Evolutionary conservation across 805 yeast species (phyloP).

Genomic region (Starmerella apis): DNA sequence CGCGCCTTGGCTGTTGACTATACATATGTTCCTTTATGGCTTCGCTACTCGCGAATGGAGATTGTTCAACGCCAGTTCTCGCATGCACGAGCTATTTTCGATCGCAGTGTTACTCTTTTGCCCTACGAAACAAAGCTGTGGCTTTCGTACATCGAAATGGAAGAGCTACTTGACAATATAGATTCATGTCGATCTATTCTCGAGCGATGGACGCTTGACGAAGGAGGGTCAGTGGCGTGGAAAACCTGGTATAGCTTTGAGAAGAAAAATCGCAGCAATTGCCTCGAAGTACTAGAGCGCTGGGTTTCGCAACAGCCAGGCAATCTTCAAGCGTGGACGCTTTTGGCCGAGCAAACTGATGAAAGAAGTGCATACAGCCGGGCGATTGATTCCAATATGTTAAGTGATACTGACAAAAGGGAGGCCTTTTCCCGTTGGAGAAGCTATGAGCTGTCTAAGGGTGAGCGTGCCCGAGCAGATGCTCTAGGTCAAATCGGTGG

Average conservation of each 20-base stretch:
- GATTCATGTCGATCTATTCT: slow-evolving; percentile 54
- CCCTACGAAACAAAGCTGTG: slow-evolving; percentile 81
- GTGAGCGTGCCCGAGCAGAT: not conserved
- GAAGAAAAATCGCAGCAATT: not conserved
- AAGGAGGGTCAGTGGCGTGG: slow-evolving; percentile 6
- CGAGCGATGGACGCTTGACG: slow-evolving; percentile 58
- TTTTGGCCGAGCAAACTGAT: not conserved
- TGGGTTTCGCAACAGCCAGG: slow-evolving; percentile 5
- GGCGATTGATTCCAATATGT: not conserved
- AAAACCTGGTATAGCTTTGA: slow-evolving; percentile 11
- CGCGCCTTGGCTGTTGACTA: slow-evolving; percentile 71
- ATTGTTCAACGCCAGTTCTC: slow-evolving; percentile 60
- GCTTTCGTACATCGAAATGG: slow-evolving; percentile 72
- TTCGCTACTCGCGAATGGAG: slow-evolving; percentile 70
- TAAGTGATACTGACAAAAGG: not conserved
- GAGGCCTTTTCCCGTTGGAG: not conserved
- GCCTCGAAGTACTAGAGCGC: not conserved
- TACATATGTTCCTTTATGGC: slow-evolving; percentile 74
- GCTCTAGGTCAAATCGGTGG: not conserved
- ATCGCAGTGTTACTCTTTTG: slow-evolving; percentile 59
- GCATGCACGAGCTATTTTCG: slow-evolving; percentile 79
- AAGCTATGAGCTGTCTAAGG: not conserved
- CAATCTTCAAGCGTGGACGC: not conserved
- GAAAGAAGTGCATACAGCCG: not conserved
- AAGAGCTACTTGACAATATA: slow-evolving; percentile 62